Evolutionary conservation across 768 basidiomycete species (phyloP).

Genomic region (Mycena galericulata): DNA sequence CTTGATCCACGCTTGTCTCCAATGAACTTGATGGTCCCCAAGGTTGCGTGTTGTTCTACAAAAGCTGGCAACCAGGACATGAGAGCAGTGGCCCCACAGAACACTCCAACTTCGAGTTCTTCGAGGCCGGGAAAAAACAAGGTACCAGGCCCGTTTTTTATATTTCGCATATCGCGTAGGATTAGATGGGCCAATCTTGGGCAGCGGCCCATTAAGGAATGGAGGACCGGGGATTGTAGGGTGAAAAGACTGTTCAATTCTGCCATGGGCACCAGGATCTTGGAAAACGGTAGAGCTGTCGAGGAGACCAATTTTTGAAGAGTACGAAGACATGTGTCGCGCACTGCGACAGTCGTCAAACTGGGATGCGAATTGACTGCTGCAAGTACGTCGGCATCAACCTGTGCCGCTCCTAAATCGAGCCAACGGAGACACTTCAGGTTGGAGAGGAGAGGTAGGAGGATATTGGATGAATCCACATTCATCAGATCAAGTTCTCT

Average conservation of each 20-base stretch:
- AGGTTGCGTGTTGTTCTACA: background rate
- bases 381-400: background rate
- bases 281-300: constrained; percentile 2
- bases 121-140: constrained; percentile 6
- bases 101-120: background rate
- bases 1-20: background rate
- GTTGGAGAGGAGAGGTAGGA: background rate
- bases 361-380: background rate
- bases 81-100: background rate
- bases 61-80: constrained; percentile 19
- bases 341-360: background rate
- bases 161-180: background rate
- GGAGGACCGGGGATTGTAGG: background rate
- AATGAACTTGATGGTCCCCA: constrained; percentile 2
- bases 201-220: background rate
- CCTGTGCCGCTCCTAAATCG: too few relatives aligned
- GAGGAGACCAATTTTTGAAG: background rate
- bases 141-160: background rate
- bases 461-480: background rate
- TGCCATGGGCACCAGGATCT: background rate
- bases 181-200: background rate
- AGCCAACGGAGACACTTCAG: background rate
- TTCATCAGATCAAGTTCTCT: constrained; percentile 3
- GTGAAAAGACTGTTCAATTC: background rate
- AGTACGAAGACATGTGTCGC: background rate